These are phyloP conservation scores for Dictyostelium purpureum DNA, from an alignment of 78 protist species.

Conservation along the genomic window DNA sequence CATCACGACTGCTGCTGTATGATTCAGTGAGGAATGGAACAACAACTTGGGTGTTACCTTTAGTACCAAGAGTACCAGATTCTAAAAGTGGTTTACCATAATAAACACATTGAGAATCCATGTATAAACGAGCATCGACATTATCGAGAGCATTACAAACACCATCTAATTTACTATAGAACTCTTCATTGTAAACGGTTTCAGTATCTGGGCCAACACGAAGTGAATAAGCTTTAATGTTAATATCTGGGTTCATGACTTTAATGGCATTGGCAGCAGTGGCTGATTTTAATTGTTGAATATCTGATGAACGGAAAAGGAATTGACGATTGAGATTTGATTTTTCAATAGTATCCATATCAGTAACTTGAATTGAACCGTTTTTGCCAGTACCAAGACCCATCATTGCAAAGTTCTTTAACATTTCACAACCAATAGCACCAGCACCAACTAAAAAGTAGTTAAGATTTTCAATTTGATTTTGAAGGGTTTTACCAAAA, in stretches of 20 bases:
- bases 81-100: constrained; percentile 91
- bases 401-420: constrained; percentile 95
- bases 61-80: constrained; percentile 98
- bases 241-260: constrained; percentile 93
- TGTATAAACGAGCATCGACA: constrained; percentile 95
- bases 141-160: constrained; percentile 98
- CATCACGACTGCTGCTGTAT: constrained; percentile 95
- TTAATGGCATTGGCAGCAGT: constrained; percentile 95
- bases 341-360: constrained; percentile 97
- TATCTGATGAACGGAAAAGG: constrained; percentile 94
- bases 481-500: constrained; percentile 88
- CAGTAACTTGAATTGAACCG: constrained; percentile 93
- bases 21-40: constrained; percentile 97
- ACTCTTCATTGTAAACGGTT: constrained; percentile 91
- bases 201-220: constrained; percentile 97
- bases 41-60: constrained; percentile 96
- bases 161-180: constrained; percentile 89
- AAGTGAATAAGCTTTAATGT: constrained; percentile 77
- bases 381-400: constrained; percentile 90
- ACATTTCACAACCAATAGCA: constrained; percentile 98
- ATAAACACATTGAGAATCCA: constrained; percentile 95
- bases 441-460: constrained; percentile 99
- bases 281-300: constrained; percentile 91
- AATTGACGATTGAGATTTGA: constrained; percentile 98
- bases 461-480: constrained; percentile 32